These are phyloP conservation scores for Myxozyma neglecta DNA, from an alignment of 805 yeast genomes.

Conservation along the genomic window DNA sequence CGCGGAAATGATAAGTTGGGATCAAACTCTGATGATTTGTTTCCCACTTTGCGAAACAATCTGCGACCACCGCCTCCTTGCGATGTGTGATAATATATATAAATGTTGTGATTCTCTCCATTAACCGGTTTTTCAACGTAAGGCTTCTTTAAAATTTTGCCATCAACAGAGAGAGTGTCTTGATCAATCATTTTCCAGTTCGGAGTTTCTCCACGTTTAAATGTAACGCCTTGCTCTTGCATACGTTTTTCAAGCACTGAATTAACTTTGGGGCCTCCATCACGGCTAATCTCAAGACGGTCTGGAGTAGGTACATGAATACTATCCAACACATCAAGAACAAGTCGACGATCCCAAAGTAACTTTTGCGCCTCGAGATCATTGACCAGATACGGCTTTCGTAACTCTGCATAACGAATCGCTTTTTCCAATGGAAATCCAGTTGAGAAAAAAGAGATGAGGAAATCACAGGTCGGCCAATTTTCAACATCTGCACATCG, in stretches of 20 bases:
- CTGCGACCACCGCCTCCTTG: conserved; percentile 98
- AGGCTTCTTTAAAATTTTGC: conserved; percentile 74
- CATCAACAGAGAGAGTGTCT: conserved; percentile 77
- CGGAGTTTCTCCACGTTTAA: conserved; percentile 55
- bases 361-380: conserved; percentile 89
- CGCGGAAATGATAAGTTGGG: conserved; percentile 72
- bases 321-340: conserved; percentile 72
- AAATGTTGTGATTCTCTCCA: conserved; percentile 97
- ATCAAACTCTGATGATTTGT: conserved; percentile 94
- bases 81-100: conserved; percentile 80
- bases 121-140: conserved; percentile 98
- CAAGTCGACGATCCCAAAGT: conserved; percentile 95
- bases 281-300: conserved; percentile 85
- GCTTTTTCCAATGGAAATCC: conserved; percentile 98
- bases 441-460: conserved; percentile 88
- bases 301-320: conserved; percentile 88
- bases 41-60: conserved; percentile 91
- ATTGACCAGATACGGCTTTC: conserved; percentile 87
- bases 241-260: conserved; percentile 63
- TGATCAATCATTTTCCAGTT: conserved; percentile 67
- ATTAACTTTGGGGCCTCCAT: conserved; percentile 91
- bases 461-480: conserved; percentile 98
- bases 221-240: conserved; percentile 59
- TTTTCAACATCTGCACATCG: conserved; percentile 60
- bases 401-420: conserved; percentile 78